Conservation (phyloP, 2,329 filamentous ascomycete genomes). For the Fusarium foetens region DNA sequence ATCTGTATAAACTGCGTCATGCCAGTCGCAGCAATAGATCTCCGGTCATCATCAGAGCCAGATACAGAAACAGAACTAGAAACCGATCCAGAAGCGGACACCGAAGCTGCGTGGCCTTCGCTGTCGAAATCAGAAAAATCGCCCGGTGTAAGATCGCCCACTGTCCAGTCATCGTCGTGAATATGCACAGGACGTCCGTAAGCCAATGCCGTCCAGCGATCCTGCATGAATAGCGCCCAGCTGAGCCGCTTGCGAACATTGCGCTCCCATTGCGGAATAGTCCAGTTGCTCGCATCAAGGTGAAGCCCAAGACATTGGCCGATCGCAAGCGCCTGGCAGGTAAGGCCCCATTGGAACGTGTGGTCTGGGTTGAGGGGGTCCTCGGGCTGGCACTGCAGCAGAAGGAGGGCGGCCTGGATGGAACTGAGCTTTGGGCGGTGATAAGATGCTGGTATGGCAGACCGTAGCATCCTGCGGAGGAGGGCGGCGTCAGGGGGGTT, state of each 20-base stretch:
- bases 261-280: slow-evolving; percentile 67
- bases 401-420: slow-evolving; percentile 45
- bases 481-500: slow-evolving; percentile 39
- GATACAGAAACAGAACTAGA: slow-evolving; percentile 27
- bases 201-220: slow-evolving; percentile 60
- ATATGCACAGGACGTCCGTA: slow-evolving; percentile 46
- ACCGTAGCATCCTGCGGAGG: slow-evolving; percentile 40
- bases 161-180: slow-evolving; percentile 47
- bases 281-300: slow-evolving; percentile 66
- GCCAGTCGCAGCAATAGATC: slow-evolving; percentile 51
- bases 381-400: slow-evolving; percentile 46
- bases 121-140: slow-evolving; percentile 49
- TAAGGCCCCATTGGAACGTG: slow-evolving; percentile 51
- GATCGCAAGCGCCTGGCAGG: slow-evolving; percentile 59
- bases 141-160: slow-evolving; percentile 41
- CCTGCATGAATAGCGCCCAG: slow-evolving; percentile 71
- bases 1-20: slow-evolving; percentile 57
- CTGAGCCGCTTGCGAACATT: slow-evolving; percentile 65
- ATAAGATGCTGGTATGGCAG: slow-evolving; percentile 44
- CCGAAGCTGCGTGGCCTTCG: slow-evolving; percentile 15
- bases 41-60: slow-evolving; percentile 43
- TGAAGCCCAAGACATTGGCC: slow-evolving; percentile 65
- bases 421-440: slow-evolving; percentile 47
- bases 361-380: slow-evolving; percentile 50
- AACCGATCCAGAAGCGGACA: slow-evolving; percentile 15